Percentiles rank a stretch among this genome's conserved stretches.
Evolutionary conservation across 2,329 filamentous ascomycete species (phyloP).

Genomic region (Fulvia fulva): DNA sequence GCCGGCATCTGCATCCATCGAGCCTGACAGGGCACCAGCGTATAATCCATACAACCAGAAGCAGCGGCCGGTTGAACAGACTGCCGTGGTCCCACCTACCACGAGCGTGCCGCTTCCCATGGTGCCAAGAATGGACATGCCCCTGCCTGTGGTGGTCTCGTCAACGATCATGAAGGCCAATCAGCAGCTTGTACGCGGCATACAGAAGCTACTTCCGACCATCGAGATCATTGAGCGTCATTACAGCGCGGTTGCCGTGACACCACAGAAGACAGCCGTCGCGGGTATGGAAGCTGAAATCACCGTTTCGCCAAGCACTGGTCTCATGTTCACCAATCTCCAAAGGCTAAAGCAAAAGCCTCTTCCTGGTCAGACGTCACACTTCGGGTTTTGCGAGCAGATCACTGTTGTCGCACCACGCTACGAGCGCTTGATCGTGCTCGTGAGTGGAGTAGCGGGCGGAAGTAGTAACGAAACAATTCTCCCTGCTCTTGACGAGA

Average conservation of each 20-base stretch:
- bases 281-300: conserved; percentile 62
- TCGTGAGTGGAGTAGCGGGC: not conserved
- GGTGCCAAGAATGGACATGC: not conserved
- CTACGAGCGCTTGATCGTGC: conserved; percentile 65
- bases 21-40: not conserved
- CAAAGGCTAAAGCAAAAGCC: conserved; percentile 69
- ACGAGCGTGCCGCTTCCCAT: not conserved
- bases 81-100: not conserved
- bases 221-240: conserved; percentile 60
- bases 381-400: conserved; percentile 50
- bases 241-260: conserved; percentile 8
- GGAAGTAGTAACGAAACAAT: not conserved
- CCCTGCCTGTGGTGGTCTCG: conserved; percentile 51
- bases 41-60: not conserved
- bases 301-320: conserved; percentile 63
- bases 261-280: conserved; percentile 14
- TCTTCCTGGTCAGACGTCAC: conserved; percentile 56
- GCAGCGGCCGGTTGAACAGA: not conserved
- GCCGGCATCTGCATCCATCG: not conserved
- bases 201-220: conserved; percentile 49
- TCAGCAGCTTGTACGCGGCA: conserved; percentile 46
- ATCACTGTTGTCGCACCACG: conserved; percentile 52
- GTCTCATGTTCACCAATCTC: conserved; percentile 66
- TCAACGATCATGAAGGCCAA: conserved; percentile 41
- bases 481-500: conserved; percentile 23